Conservation (phyloP, 345 rosid species). For the Pistacia integerrima region DNA sequence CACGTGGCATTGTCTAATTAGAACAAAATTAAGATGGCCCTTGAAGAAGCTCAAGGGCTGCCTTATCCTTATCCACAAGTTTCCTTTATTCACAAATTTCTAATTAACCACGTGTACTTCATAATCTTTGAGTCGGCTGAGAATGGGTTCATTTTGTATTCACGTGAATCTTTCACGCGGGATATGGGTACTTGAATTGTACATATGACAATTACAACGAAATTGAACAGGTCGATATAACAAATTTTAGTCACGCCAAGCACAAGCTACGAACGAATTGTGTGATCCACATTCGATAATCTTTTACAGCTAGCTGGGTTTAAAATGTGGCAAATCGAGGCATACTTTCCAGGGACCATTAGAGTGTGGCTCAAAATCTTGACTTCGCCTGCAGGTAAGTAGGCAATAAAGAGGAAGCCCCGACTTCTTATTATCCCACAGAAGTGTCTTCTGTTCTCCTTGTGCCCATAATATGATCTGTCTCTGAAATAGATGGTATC, state of each 20-base stretch:
- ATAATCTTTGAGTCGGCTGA: too few relatives aligned
- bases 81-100: too few relatives aligned
- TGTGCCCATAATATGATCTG: background rate
- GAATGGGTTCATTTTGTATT: background rate
- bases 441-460: background rate
- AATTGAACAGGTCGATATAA: background rate
- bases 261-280: background rate
- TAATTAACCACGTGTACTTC: too few relatives aligned
- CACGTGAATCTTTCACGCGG: background rate
- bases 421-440: too few relatives aligned
- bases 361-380: conserved; percentile 10
- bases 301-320: too few relatives aligned
- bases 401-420: background rate
- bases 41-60: background rate
- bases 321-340: background rate
- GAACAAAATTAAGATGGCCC: background rate
- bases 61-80: background rate
- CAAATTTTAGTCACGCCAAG: background rate
- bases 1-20: too few relatives aligned
- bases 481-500: too few relatives aligned
- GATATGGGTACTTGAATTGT: background rate
- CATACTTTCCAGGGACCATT: conserved; percentile 7
- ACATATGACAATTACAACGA: too few relatives aligned
- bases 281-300: background rate
- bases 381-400: conserved; percentile 18